phyloP scores from a whole-genome alignment of 495 filamentous ascomycete genomes.

The Tuber calosporum region DNA sequence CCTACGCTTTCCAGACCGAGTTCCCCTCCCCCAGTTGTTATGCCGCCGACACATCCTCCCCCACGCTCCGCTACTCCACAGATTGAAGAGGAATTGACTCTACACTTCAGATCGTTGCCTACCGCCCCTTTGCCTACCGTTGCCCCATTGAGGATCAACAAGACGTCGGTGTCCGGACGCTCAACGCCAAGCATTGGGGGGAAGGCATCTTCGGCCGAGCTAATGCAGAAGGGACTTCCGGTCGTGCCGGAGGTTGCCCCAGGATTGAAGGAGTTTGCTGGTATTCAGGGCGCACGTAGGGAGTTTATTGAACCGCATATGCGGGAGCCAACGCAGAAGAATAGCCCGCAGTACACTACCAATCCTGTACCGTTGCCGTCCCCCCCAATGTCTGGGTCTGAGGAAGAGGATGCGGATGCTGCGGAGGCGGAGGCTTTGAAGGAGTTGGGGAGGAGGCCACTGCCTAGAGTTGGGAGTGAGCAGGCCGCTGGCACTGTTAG shows the following conservation, averaged over 20 bases:
- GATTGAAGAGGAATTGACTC: slow-evolving; percentile 38
- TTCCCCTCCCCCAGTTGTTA: slow-evolving; percentile 29
- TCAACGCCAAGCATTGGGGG: slow-evolving; percentile 21
- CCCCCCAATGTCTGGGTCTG: slow-evolving; percentile 39
- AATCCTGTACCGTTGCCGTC: slow-evolving; percentile 38
- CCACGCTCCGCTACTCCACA: slow-evolving; percentile 31
- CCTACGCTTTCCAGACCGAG: slow-evolving; percentile 27
- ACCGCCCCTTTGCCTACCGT: slow-evolving; percentile 30
- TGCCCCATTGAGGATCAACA: slow-evolving; percentile 39
- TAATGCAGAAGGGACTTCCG: slow-evolving; percentile 29
- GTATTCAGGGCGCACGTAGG: slow-evolving; percentile 11
- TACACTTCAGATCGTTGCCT: slow-evolving; percentile 35
- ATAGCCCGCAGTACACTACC: slow-evolving; percentile 38
- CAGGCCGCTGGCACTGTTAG: slow-evolving; percentile 15
- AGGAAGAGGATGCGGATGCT: slow-evolving; percentile 39
- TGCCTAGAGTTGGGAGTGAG: slow-evolving; percentile 29
- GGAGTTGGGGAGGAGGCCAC: slow-evolving; percentile 34
- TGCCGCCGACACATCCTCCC: slow-evolving; percentile 39
- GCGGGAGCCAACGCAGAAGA: slow-evolving; percentile 39
- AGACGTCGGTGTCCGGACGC: slow-evolving; percentile 17
- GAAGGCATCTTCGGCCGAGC: slow-evolving; percentile 11
- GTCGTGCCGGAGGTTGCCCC: slow-evolving; percentile 7
- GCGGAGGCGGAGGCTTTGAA: slow-evolving; percentile 39
- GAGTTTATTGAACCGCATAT: slow-evolving; percentile 39
- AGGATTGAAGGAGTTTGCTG: not conserved